Evolutionary conservation across 192 early-diverging fungal genomes (phyloP), one percentile per base, ranked within the genome.

Genomic region (Backusella sp.): DNA sequence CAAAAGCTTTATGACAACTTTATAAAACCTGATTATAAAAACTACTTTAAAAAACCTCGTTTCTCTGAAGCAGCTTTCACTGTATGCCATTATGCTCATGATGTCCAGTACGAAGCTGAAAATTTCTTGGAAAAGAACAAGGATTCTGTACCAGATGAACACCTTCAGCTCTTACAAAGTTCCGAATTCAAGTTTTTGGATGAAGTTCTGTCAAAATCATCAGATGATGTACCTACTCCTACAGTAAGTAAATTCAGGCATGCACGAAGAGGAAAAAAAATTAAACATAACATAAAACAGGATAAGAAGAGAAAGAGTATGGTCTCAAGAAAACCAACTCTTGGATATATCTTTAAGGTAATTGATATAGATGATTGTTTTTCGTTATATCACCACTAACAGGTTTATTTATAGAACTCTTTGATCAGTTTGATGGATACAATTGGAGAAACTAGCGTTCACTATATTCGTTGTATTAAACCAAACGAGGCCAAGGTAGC

Each of bases 101-200:
- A 95, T 80, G 98, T 99, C 37, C 89, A 88, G 23, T 99, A 99
- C 76, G 95, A 97, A 77, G 90, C 93, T 42, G 97, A 96, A 14
- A 94, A 94, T n/a, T 99, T 99, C 81, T 87, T 99, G 67, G 98
- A 99, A 79, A 99, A 99, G 87, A 99, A 99, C 85, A 94, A 93
- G 83, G 98, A 99, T 84, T 97, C 97, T n/a, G 95, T 99, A 21
- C 92, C 96, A 4, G 97, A 97, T 32, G 97, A 99, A 82, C 86
- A 95, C 72, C 84, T 96, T 82, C 87, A 88, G 35, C 80, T 96
- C 23, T 87, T 99, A 68, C 91, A 93, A 73, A 89, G 89, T 49
- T 87, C 90, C 41, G 84, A 89, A 8, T 96, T 93, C 80, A 85
- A 87, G 21, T 95, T 98, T 80, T 84, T 99, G 80, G 88, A 88